These are phyloP conservation scores for Ogataea populi-albae DNA, from an alignment of 805 yeast species.

Conservation along the genomic window DNA sequence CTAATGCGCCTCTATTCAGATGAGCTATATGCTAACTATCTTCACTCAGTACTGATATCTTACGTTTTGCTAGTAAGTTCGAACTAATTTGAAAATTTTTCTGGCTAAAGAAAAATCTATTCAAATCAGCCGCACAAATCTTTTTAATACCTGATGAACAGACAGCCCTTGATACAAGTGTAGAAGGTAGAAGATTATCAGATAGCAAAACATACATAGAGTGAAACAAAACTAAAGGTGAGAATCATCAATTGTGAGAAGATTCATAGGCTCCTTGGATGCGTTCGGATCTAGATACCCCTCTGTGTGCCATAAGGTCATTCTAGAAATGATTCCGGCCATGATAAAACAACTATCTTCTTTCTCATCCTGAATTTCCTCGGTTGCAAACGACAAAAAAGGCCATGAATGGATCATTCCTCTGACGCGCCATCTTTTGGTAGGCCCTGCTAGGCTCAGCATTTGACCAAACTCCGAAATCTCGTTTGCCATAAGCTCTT, in stretches of 20 bases:
- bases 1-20: too few species aligned
- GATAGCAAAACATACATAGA: too few species aligned
- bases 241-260: slow-evolving; percentile 32
- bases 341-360: slow-evolving; percentile 39
- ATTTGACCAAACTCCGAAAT: slow-evolving; percentile 32
- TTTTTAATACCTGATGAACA: too few species aligned
- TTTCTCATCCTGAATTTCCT: slow-evolving; percentile 41
- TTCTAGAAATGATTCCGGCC: slow-evolving; percentile 40
- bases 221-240: slow-evolving; percentile 19
- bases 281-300: slow-evolving; percentile 25
- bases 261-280: slow-evolving; percentile 32
- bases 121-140: too few species aligned
- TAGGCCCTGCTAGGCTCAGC: slow-evolving; percentile 28
- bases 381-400: slow-evolving; percentile 38
- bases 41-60: too few species aligned
- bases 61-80: too few species aligned
- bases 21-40: too few species aligned
- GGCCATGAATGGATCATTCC: slow-evolving; percentile 50
- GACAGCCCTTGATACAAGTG: too few species aligned
- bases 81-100: too few species aligned
- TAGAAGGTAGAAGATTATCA: too few species aligned
- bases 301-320: slow-evolving; percentile 41
- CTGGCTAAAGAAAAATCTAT: too few species aligned
- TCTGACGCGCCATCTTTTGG: slow-evolving; percentile 34
- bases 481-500: slow-evolving; percentile 39